Conservation (phyloP, 805 yeast genomes). For the Deakozyma indianensis region DNA sequence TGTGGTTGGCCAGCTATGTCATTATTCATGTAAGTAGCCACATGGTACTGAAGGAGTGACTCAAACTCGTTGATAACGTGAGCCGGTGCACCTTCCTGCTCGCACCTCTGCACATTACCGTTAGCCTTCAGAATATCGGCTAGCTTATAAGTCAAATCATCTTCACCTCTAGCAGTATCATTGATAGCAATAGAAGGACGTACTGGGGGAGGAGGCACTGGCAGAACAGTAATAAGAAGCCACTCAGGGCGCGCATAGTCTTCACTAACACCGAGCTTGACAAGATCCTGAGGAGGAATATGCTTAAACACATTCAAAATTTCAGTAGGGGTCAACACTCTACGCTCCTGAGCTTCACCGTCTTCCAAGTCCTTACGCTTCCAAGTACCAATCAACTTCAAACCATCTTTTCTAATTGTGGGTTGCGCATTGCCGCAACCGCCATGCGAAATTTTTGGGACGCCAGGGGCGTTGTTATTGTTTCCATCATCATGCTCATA, state of each 20-base stretch:
- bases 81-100: conserved; percentile 98
- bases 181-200: conserved; percentile 97
- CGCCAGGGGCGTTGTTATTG: conserved; percentile 21
- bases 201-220: conserved; percentile 99
- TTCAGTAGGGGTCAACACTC: conserved; percentile 77
- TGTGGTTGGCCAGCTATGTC: conserved; percentile 99
- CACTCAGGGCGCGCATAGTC: conserved; percentile 98
- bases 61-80: conserved; percentile 96
- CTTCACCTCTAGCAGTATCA: conserved; percentile 97
- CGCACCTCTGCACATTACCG: conserved; percentile 91
- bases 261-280: conserved; percentile 74
- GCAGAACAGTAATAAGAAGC: conserved; percentile 93
- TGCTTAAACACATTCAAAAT: conserved; percentile 85
- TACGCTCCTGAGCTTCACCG: conserved; percentile 80
- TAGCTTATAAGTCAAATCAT: conserved; percentile 92
- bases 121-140: conserved; percentile 96
- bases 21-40: conserved; percentile 98
- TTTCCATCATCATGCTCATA: conserved; percentile 42
- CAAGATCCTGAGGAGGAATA: conserved; percentile 72
- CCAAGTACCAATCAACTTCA: conserved; percentile 98
- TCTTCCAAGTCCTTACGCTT: conserved; percentile 77
- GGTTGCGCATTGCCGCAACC: conserved; percentile 99
- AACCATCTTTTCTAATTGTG: conserved; percentile 86
- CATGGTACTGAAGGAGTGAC: conserved; percentile 88
- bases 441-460: conserved; percentile 55